phyloP scores from a whole-genome alignment of 106 monocot genomes.

The Apostasia shenzhenica region DNA sequence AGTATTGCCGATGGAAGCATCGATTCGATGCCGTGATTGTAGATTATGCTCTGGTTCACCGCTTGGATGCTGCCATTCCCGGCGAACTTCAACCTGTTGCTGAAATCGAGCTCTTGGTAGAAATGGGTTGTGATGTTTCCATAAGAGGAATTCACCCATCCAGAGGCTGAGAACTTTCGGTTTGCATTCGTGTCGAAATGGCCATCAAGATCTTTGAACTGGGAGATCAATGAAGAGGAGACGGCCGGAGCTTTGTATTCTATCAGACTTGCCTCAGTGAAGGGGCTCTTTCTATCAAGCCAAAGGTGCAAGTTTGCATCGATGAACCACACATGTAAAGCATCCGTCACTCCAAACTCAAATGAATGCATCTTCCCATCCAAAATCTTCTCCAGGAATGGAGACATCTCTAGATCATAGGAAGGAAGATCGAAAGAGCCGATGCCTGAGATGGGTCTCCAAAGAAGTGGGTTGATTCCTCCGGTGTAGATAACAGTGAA shows the following conservation, averaged over 20 bases:
- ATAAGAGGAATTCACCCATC: slow-evolving; percentile 82
- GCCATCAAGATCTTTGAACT: slow-evolving; percentile 68
- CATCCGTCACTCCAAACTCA: slow-evolving; percentile 58
- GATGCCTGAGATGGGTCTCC: slow-evolving; percentile 78
- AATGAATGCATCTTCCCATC: slow-evolving; percentile 63
- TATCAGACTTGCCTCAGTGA: slow-evolving; percentile 46
- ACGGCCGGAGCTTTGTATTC: slow-evolving; percentile 33
- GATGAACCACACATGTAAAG: slow-evolving; percentile 57
- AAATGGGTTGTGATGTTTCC: slow-evolving; percentile 82
- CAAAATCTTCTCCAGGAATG: slow-evolving; percentile 58
- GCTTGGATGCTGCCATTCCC: slow-evolving; percentile 46
- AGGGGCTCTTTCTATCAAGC: slow-evolving; percentile 52
- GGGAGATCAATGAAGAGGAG: slow-evolving; percentile 18
- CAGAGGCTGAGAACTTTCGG: slow-evolving; percentile 47
- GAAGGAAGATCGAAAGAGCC: slow-evolving; percentile 77
- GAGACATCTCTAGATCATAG: slow-evolving; percentile 80
- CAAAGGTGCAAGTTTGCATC: slow-evolving; percentile 98
- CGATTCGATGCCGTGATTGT: slow-evolving; percentile 27
- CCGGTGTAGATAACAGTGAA: slow-evolving; percentile 86
- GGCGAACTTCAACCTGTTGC: slow-evolving; percentile 43
- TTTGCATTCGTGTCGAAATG: slow-evolving; percentile 39
- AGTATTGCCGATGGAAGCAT: slow-evolving; percentile 33
- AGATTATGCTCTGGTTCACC: slow-evolving; percentile 76
- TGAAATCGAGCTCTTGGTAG: slow-evolving; percentile 47
- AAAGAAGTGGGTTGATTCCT: slow-evolving; percentile 76